phyloP scores from a whole-genome alignment of 106 monocot species.

The Iris macrosiphon region DNA sequence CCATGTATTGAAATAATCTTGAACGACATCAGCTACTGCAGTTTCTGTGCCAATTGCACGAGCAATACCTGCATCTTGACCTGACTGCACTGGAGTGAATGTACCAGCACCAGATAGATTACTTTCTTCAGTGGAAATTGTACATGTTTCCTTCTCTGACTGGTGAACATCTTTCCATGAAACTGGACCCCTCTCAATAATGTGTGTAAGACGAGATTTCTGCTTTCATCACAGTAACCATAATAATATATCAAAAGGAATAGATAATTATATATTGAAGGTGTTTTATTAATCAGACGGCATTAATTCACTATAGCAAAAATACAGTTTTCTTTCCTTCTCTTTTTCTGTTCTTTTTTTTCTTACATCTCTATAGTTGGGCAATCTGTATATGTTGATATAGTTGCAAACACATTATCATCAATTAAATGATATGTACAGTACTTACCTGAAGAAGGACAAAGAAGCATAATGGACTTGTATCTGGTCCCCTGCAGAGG shows the following conservation, averaged over 20 bases:
- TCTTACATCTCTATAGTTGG: too few relatives aligned
- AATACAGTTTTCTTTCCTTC: too few relatives aligned
- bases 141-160: constrained; percentile 11
- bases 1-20: constrained; percentile 12
- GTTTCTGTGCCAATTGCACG: constrained; percentile 26
- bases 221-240: constrained; percentile 26
- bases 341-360: too few relatives aligned
- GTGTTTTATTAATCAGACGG: too few relatives aligned
- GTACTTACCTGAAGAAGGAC: constrained; percentile 88
- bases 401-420: too few relatives aligned
- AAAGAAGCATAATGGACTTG: constrained; percentile 75
- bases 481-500: constrained; percentile 66
- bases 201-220: constrained; percentile 75
- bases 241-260: too few relatives aligned
- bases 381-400: too few relatives aligned
- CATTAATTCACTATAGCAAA: too few relatives aligned
- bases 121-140: constrained; percentile 15
- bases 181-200: constrained; percentile 61
- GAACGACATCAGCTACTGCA: constrained; percentile 27
- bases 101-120: constrained; percentile 21
- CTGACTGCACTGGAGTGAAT: constrained; percentile 11
- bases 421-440: too few relatives aligned
- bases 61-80: constrained; percentile 19
- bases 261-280: too few relatives aligned
- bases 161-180: constrained; percentile 57